Conservation (phyloP, 1,284 basidiomycete genomes). For the Ganoderma meredithae region DNA sequence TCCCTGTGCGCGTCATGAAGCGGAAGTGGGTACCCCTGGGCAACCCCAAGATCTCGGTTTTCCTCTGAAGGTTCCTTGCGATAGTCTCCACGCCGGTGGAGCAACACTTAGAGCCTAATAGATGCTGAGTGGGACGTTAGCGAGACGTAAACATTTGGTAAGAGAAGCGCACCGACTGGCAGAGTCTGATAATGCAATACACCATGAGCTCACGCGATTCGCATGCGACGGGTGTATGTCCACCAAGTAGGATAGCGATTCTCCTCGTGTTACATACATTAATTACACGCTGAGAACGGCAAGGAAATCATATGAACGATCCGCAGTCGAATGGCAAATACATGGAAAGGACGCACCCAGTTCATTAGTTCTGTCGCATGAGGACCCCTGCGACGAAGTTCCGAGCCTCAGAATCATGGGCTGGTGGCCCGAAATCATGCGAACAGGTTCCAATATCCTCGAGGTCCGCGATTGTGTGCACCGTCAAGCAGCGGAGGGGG, state of each 20-base stretch:
- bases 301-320: background rate
- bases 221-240: background rate
- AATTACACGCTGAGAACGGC: background rate
- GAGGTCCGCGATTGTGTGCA: no score
- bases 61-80: background rate
- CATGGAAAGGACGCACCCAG: background rate
- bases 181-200: background rate
- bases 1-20: background rate
- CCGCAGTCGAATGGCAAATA: background rate
- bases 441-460: no score
- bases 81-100: constrained; percentile 27
- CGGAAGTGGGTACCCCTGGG: background rate
- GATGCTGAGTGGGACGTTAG: constrained; percentile 11
- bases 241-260: background rate
- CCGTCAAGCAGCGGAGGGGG: no score
- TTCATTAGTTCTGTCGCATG: background rate
- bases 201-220: background rate
- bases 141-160: constrained; percentile 26
- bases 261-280: background rate
- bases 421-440: no score
- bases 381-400: background rate
- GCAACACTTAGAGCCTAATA: constrained; percentile 4
- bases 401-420: no score
- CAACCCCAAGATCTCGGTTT: background rate
- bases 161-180: constrained; percentile 17